Conservation (phyloP, 495 filamentous ascomycete species). For the Lasiosphaeriaceae sp. region DNA sequence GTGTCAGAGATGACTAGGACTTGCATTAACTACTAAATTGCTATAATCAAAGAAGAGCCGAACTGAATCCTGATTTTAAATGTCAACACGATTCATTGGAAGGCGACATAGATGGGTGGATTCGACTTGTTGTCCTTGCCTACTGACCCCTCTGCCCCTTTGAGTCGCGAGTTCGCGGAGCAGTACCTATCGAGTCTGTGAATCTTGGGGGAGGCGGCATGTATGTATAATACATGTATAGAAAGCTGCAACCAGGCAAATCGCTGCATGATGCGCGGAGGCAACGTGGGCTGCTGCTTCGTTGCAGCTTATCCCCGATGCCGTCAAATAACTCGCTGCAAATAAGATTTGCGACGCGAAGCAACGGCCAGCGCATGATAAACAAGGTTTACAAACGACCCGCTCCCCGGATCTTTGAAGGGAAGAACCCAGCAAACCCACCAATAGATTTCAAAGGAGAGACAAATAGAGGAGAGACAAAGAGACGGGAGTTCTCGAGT, state of each 20-base stretch:
- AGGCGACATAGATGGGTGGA: too few species aligned
- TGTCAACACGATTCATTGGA: too few species aligned
- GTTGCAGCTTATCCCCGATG: slow-evolving; percentile 21
- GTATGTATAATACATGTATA: too few species aligned
- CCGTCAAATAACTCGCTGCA: slow-evolving; percentile 6
- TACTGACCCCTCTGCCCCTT: too few species aligned
- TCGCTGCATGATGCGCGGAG: slow-evolving; percentile 15
- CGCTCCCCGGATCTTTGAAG: slow-evolving; percentile 1
- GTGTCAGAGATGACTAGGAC: background rate
- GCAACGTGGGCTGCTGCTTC: slow-evolving; percentile 4
- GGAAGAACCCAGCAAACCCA: background rate
- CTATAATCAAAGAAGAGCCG: slow-evolving; percentile 20
- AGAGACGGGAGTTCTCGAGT: too few species aligned
- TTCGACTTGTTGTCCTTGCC: too few species aligned
- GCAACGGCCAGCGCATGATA: slow-evolving; percentile 9
- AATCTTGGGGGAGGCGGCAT: too few species aligned
- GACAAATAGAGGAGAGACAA: too few species aligned
- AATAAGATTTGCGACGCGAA: slow-evolving; percentile 11
- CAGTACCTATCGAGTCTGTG: too few species aligned
- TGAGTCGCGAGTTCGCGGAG: background rate
- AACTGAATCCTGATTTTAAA: background rate
- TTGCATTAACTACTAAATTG: slow-evolving; percentile 31
- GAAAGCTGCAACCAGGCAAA: slow-evolving; percentile 1
- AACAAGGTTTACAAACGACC: slow-evolving; percentile 15
- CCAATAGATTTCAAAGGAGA: too few species aligned